Evolutionary conservation across 345 rosid genomes (phyloP), one percentile per base, ranked within the genome.

Genomic region (Eucalyptus polybractea): DNA sequence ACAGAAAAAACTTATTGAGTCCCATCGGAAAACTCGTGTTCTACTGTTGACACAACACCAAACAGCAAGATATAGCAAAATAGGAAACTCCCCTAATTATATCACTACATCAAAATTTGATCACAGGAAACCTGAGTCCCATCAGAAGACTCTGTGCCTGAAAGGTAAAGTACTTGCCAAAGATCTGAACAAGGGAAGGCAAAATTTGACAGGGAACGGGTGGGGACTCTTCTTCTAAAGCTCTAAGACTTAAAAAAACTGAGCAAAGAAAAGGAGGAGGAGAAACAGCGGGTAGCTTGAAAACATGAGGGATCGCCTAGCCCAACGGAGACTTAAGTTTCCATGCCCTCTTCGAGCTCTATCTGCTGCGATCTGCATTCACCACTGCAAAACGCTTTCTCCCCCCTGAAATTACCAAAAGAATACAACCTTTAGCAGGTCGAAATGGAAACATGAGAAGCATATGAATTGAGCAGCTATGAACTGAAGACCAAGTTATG

Each of bases 321-420:
- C 47, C 85, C 47, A 1, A 12, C 47, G 24, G 85, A 76, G 83
- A 40, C 85, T 76, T 76, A 76, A 40, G 27, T 40, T 31, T 89
- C 92, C 85, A 60, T 72, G 24, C 54, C 89, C 69, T 93, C 95
- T 29, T 97, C 99, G 10, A 92, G 88, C 94, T 93, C 65, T 94
- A 96, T 97, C 93, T 93, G 96, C 92, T 93, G 91, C 80, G 94
- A 90, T 89, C 99, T 89, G 95, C 99, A 97, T 89, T 96, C 99
- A 40, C 89, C 76, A 93, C 99, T 97, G 96, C 99, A 97, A 88
- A 97, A 97, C 49, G 99, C 97, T 92, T 94, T 96, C 89, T 96
- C 99, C 47, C 99, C 99, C 91, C 99, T 97, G 93, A 42, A 93
- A 91, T 51, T 56, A 87, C 9, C 87, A 86, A 58, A 50, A 37